Evolutionary conservation across 2,329 filamentous ascomycete genomes (phyloP).

Genomic region (Phaeosphaeriaceae sp.): DNA sequence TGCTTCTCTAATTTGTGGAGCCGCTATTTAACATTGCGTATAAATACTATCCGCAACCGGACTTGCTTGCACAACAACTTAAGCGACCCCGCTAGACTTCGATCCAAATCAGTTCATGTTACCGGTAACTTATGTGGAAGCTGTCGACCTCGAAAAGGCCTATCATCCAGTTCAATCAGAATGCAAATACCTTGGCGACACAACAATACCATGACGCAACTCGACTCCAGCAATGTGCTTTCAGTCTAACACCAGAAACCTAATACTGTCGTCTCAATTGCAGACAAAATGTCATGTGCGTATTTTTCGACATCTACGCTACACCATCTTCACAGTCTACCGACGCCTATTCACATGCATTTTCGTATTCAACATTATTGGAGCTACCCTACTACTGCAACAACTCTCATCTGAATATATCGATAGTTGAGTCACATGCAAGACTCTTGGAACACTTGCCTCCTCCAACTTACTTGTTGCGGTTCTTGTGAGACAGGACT

Average conservation of each 20-base stretch:
- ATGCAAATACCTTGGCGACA: constrained; percentile 2
- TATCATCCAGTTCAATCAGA: constrained; percentile 1
- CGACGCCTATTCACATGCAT: constrained; percentile 52
- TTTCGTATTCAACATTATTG: constrained; percentile 47
- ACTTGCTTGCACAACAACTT: constrained; percentile 16
- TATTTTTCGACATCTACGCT: constrained; percentile 23
- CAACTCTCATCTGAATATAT: constrained; percentile 5
- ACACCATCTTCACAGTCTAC: constrained; percentile 40
- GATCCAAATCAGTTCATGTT: constrained; percentile 12
- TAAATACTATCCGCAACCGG: constrained; percentile 22
- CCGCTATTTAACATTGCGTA: constrained; percentile 10
- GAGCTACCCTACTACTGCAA: constrained; percentile 21
- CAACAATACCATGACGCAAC: constrained; percentile 1
- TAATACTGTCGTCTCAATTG: constrained; percentile 3
- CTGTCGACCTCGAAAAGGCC: constrained; percentile 24
- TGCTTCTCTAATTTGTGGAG: constrained; percentile 11
- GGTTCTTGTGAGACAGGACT: constrained; percentile 42
- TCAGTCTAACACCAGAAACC: not conserved
- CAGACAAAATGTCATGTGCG: constrained; percentile 12
- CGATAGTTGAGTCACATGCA: not conserved
- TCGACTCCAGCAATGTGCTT: not conserved
- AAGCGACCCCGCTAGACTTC: constrained; percentile 14
- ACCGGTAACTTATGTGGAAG: constrained; percentile 13
- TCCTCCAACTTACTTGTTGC: constrained; percentile 42
- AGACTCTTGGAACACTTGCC: constrained; percentile 35